Evolutionary conservation across 2,329 filamentous ascomycete species (phyloP).

Genomic region (Neonectria faginata): DNA sequence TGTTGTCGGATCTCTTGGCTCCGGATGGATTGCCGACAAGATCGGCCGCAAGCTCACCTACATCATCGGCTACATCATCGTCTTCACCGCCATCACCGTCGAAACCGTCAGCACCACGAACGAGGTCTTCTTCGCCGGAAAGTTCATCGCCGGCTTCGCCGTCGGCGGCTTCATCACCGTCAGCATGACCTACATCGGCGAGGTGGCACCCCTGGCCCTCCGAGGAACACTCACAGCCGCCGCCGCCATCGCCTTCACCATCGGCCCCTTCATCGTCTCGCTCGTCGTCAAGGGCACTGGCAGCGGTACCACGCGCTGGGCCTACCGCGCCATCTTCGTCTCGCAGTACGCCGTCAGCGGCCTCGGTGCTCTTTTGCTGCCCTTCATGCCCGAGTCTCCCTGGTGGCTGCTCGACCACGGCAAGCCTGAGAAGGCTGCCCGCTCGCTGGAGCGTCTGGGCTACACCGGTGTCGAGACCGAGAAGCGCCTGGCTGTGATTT

Average conservation of each 20-base stretch:
- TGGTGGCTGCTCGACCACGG: slow-evolving; percentile 32
- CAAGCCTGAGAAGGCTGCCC: slow-evolving; percentile 28
- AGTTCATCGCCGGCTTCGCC: slow-evolving; percentile 36
- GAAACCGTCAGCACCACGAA: slow-evolving; percentile 35
- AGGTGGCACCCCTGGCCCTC: slow-evolving; percentile 34
- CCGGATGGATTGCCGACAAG: slow-evolving; percentile 30
- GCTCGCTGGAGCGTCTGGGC: slow-evolving; percentile 28
- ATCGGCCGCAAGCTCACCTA: slow-evolving; percentile 36
- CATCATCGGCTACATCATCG: slow-evolving; percentile 30
- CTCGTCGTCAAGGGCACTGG: slow-evolving; percentile 33
- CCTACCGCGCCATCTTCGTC: slow-evolving; percentile 34
- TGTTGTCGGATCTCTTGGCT: slow-evolving; percentile 30
- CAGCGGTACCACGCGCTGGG: slow-evolving; percentile 25
- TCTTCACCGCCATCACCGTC: slow-evolving; percentile 35
- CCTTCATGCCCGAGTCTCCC: slow-evolving; percentile 37
- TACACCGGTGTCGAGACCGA: slow-evolving; percentile 24
- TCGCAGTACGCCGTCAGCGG: slow-evolving; percentile 34
- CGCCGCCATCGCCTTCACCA: slow-evolving; percentile 32
- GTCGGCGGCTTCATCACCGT: slow-evolving; percentile 32
- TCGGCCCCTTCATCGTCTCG: slow-evolving; percentile 33
- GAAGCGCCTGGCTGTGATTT: slow-evolving; percentile 33
- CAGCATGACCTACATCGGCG: slow-evolving; percentile 36
- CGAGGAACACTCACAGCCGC: slow-evolving; percentile 32
- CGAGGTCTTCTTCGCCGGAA: slow-evolving; percentile 35
- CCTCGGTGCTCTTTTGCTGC: slow-evolving; percentile 25